Evolutionary conservation across 2,329 filamentous ascomycete species (phyloP).

Genomic region (Myriosclerotinia duriaeana): DNA sequence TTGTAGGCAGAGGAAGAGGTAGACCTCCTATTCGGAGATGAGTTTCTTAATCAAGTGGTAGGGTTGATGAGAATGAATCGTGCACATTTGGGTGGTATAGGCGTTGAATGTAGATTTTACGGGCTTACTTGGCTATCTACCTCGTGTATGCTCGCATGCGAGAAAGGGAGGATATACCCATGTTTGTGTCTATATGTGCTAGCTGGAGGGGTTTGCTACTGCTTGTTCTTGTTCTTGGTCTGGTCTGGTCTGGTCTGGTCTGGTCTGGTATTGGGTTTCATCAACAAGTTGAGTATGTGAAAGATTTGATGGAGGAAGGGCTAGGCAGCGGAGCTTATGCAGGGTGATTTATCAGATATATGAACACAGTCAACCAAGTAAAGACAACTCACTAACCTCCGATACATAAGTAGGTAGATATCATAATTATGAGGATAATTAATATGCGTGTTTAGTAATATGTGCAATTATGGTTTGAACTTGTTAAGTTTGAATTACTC

Average conservation of each 20-base stretch:
- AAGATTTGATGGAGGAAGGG: neutral
- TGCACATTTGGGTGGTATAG: neutral
- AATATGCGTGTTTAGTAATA: neutral
- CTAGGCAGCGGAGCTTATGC: neutral
- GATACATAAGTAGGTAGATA: neutral
- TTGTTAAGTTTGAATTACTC: neutral
- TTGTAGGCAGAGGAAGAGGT: neutral
- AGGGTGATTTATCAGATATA: neutral
- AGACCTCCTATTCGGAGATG: neutral
- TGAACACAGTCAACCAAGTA: no score
- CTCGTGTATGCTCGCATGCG: neutral
- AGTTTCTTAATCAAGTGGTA: neutral
- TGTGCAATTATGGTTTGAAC: neutral
- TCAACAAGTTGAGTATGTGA: neutral
- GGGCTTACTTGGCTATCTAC: neutral
- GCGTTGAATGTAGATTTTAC: neutral
- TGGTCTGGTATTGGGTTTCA: neutral
- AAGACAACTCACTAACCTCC: neutral
- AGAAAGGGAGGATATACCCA: neutral
- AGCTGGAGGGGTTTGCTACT: neutral
- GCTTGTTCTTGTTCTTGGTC: neutral
- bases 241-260: neutral
- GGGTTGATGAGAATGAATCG: neutral
- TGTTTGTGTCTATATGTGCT: neutral
- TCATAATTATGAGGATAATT: neutral